These are phyloP conservation scores for Tricholoma hemisulphureum DNA, from an alignment of 768 basidiomycete genomes.

Conservation along the genomic window DNA sequence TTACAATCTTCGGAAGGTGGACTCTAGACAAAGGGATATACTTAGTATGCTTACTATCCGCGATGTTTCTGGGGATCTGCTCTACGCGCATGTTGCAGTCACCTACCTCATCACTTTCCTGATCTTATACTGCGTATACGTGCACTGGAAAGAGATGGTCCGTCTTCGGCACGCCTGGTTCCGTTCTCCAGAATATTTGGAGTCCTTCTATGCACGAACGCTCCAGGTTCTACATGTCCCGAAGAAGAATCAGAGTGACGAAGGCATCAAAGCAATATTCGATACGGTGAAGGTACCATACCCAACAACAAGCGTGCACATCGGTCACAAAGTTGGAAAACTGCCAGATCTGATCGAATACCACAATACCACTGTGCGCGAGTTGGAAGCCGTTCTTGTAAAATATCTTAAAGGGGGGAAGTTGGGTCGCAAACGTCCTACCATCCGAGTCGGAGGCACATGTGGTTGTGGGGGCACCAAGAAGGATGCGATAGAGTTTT, in stretches of 20 bases:
- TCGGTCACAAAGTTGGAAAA: conserved; percentile 82
- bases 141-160: conserved; percentile 78
- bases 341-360: conserved; percentile 90
- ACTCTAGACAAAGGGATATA: conserved; percentile 47
- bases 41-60: conserved; percentile 87
- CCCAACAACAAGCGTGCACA: conserved; percentile 88
- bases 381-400: conserved; percentile 87
- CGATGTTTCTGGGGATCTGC: conserved; percentile 65
- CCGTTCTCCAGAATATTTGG: conserved; percentile 82
- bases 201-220: conserved; percentile 92
- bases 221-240: conserved; percentile 79
- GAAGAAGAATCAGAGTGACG: conserved; percentile 79
- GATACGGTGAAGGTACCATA: conserved; percentile 77
- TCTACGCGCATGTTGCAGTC: conserved; percentile 82
- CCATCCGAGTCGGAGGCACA: conserved; percentile 72
- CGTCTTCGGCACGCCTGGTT: conserved; percentile 83
- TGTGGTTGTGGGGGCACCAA: conserved; percentile 81
- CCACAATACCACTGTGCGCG: conserved; percentile 91
- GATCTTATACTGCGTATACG: conserved; percentile 68
- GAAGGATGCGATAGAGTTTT: conserved; percentile 91
- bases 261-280: conserved; percentile 78
- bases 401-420: conserved; percentile 83
- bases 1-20: conserved; percentile 75
- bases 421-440: conserved; percentile 79
- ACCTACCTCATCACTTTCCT: conserved; percentile 79